Conservation (phyloP, 148 eudicot genomes). For the Rhododendron mucronatum region DNA sequence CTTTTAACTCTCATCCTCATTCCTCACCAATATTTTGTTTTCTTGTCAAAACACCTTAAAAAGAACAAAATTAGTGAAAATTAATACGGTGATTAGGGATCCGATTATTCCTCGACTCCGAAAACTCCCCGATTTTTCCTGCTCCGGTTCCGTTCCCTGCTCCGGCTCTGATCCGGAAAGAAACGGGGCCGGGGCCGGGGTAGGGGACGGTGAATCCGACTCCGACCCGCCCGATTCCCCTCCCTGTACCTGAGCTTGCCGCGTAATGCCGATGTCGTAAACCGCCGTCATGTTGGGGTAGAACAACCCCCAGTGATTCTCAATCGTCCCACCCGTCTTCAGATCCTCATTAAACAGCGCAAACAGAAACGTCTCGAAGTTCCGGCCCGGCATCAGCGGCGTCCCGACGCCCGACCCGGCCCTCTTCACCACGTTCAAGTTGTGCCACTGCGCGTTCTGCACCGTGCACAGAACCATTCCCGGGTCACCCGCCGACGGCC, state of each 20-base stretch:
- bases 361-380: conserved; percentile 63
- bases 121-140: neutral
- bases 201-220: neutral
- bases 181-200: neutral
- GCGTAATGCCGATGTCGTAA: conserved; percentile 64
- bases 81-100: neutral
- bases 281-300: conserved; percentile 59
- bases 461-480: conserved; percentile 22
- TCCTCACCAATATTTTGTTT: too few relatives aligned
- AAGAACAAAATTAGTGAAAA: neutral
- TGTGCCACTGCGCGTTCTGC: conserved; percentile 39
- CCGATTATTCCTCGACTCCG: neutral
- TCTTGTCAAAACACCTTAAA: neutral
- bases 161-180: neutral
- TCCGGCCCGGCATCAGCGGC: conserved; percentile 74
- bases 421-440: conserved; percentile 28
- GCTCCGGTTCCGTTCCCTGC: neutral
- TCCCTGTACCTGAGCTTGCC: conserved; percentile 13
- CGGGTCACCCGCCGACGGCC: conserved; percentile 69
- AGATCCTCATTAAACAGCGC: conserved; percentile 60
- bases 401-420: conserved; percentile 55
- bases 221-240: neutral
- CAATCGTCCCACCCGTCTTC: conserved; percentile 61
- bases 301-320: conserved; percentile 71
- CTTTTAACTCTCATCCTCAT: neutral